Base-by-base conservation (phyloP, 169 alveolate species). In the Plasmodium malariae region DNA sequence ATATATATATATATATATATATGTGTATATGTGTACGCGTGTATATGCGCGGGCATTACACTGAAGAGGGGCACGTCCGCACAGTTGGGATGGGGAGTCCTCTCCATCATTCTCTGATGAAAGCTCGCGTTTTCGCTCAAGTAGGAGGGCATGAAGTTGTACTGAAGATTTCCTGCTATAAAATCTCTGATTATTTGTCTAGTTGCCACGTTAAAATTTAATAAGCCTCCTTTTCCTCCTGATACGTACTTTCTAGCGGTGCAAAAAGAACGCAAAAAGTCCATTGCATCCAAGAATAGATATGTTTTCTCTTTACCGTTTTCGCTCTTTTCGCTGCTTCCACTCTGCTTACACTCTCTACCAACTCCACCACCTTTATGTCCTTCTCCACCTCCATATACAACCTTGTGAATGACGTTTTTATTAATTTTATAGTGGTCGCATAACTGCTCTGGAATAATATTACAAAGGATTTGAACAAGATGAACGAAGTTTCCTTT, bases 191-290 rank as follows among this genome's bases (percentile, higher is more conserved):
- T 91, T 28, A 99, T 96, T 88, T 98, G 87, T 93, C 96, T 97
- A 0, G 99, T 98, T 34, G 99, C 99, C 85, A 97, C 94, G 3
- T 97, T 97, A 91, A 97, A 96, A 89, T 99, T 99, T 14, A 98
- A 97, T 43, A 96, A 94, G 21, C 99, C 99, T 28, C 99, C 99
- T 45, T 94, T 95, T 3, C 98, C 98, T 14, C 97, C 98, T 0
- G 97, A 94, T 12, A 76, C 72, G 83, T 94, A 94, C 62, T 92
- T 95, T 49, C 98, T 92, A 71, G 89, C 71, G 49, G 91, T 57
- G 45, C 98, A 96, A 32, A 97, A 30, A 93, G 95, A 62, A 93
- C 94, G 83, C 74, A 96, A 93, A 85, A 97, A 91, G 67, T 95
- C 92, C 12, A 91, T 59, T 12, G 98, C 97, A 65, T 95, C 95